Base-by-base conservation (phyloP, 2,329 filamentous ascomycete genomes). In the Paracoccidioides brasiliensis region DNA sequence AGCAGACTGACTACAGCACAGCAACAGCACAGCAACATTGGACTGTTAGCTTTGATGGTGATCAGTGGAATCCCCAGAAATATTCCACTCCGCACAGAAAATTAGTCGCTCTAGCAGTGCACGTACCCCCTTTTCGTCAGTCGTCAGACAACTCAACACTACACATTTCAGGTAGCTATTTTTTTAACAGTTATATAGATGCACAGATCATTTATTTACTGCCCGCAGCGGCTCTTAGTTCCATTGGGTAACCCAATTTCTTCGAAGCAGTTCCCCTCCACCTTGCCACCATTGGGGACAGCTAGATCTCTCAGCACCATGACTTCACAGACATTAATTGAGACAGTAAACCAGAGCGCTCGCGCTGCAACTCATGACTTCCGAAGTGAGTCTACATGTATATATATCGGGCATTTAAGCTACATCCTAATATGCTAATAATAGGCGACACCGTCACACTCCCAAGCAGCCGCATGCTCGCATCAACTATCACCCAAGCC, bases 401-500 rank as follows among this genome's bases (percentile, higher is more conserved):
- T 12, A 22, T 10, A 28, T n/a, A 48, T 48, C 28, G 30, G 9
- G 14, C 15, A 51, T 40, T 40, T 7, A 30, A 40, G 5, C 22
- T 40, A 28, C 22, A 28, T 14, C n/a, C 10, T 28, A 51, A 51
- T 32, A 49, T 22, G 14, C 10, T 28, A 46, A 46, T 30, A 41
- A 51, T 59, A 82, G 80, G 79, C 66, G 85, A 88, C 66, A 81
- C 80, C 4, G 77, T 86, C 66, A 94, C 89, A 3, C 86, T 84
- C 1, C 88, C 88, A 0, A 93, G 86, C 0, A 69, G 80, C 0
- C 81, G 84, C 3, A 96, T 95, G 90, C 82, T 96, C 41, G 75
- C 80, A 46, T 88, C 90, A 14, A 86, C 96, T 61, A 76, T 82
- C 62, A 76, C 81, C 52, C 86, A 84, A 60, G 85, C 86, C 0